phyloP scores from a whole-genome alignment of 306 rosid species.

The Dalbergia oliveri region DNA sequence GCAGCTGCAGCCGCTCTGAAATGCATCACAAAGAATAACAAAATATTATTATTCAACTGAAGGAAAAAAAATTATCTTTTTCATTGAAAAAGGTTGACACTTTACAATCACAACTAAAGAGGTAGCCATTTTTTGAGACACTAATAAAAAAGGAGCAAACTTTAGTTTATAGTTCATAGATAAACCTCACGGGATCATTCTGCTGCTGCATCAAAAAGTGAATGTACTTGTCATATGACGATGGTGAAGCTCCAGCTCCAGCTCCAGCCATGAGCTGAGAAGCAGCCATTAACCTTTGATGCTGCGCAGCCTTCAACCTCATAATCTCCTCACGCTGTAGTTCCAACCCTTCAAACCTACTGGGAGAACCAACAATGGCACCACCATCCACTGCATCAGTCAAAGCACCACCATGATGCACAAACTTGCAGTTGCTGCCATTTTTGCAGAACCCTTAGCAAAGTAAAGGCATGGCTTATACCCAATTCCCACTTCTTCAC shows the following conservation, averaged over 20 bases:
- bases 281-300: constrained; percentile 61
- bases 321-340: constrained; percentile 62
- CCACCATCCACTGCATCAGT: constrained; percentile 56
- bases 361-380: constrained; percentile 50
- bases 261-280: constrained; percentile 59
- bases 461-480: constrained; percentile 74
- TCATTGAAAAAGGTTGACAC: not conserved
- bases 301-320: constrained; percentile 63
- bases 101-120: not conserved
- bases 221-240: constrained; percentile 60
- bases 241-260: constrained; percentile 43
- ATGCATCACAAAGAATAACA: not conserved
- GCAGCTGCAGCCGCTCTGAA: not conserved
- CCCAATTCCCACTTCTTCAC: constrained; percentile 65
- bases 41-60: not conserved
- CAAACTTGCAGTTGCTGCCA: constrained; percentile 72
- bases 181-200: constrained; percentile 61
- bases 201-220: constrained; percentile 67
- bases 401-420: constrained; percentile 62
- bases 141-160: not conserved
- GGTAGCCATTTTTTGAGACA: not conserved
- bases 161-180: not conserved
- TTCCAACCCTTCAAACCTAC: constrained; percentile 59
- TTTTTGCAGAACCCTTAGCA: constrained; percentile 80
- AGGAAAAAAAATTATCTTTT: not conserved